These are phyloP conservation scores for Auricularia sp. DNA, from an alignment of 768 basidiomycete species.

Conservation along the genomic window DNA sequence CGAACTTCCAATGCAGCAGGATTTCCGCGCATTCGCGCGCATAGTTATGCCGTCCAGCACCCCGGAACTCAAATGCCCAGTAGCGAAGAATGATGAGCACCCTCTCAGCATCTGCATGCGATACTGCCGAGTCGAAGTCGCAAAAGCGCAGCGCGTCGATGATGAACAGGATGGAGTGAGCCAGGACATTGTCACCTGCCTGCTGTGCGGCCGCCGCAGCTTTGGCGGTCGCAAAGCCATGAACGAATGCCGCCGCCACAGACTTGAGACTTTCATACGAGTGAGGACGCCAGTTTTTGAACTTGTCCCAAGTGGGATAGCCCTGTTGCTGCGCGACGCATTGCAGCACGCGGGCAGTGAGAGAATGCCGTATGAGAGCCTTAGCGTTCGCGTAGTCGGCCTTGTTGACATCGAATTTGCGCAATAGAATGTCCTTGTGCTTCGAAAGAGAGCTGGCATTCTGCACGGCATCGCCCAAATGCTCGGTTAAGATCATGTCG, in stretches of 20 bases:
- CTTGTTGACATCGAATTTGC: conserved; percentile 21
- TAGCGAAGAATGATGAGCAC: conserved; percentile 20
- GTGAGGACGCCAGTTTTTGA: conserved; percentile 10
- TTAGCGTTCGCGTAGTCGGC: conserved; percentile 22
- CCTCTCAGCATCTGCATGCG: conserved; percentile 22
- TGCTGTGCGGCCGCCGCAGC: conserved; percentile 10
- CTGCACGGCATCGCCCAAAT: conserved; percentile 15
- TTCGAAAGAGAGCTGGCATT: conserved; percentile 19
- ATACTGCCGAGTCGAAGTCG: conserved; percentile 23
- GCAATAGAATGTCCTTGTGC: conserved; percentile 20
- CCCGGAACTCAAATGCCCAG: conserved; percentile 21
- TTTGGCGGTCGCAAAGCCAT: conserved; percentile 7
- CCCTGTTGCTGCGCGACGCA: conserved; percentile 13
- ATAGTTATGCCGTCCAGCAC: conserved; percentile 25
- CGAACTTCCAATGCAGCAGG: conserved; percentile 14
- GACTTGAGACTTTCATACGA: conserved; percentile 5
- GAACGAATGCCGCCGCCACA: not conserved
- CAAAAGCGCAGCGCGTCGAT: conserved; percentile 21
- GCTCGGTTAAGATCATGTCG: conserved; percentile 16
- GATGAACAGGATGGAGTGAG: conserved; percentile 20
- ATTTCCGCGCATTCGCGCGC: conserved; percentile 18
- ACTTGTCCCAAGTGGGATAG: not conserved
- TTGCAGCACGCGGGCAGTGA: conserved; percentile 20
- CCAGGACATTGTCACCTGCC: conserved; percentile 10
- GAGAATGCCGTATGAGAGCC: conserved; percentile 20